Conservation (phyloP, 305 asterid genomes). For the Fraxinus floribunda region DNA sequence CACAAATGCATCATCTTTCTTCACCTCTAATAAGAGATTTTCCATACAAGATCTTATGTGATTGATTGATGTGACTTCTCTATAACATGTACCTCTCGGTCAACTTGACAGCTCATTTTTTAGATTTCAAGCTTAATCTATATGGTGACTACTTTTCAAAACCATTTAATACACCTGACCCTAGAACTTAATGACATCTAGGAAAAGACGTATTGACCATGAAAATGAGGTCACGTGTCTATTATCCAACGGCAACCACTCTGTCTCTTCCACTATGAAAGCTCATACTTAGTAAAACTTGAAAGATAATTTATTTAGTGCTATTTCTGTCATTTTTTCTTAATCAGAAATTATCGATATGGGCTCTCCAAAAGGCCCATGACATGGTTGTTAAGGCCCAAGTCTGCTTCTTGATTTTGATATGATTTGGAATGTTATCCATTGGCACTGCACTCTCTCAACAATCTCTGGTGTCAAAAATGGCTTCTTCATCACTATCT, state of each 20-base stretch:
- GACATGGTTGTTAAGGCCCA: neutral
- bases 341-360: neutral
- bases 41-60: neutral
- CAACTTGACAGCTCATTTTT: neutral
- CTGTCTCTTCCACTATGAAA: neutral
- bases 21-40: neutral
- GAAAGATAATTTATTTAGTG: neutral
- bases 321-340: neutral
- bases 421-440: neutral
- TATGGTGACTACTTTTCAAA: neutral
- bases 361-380: neutral
- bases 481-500: slow-evolving; percentile 45
- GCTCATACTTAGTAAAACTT: neutral
- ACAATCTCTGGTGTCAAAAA: slow-evolving; percentile 2
- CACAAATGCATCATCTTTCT: neutral
- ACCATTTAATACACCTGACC: neutral
- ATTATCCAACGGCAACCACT: no score
- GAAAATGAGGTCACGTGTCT: neutral
- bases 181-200: neutral
- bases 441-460: neutral
- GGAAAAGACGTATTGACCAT: neutral
- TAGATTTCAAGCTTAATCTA: no score
- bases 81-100: neutral
- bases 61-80: neutral
- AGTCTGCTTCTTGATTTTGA: neutral